Evolutionary conservation across 2,329 filamentous ascomycete genomes (phyloP), one percentile per base, ranked within the genome.

Genomic region (Calonectria honghensis): DNA sequence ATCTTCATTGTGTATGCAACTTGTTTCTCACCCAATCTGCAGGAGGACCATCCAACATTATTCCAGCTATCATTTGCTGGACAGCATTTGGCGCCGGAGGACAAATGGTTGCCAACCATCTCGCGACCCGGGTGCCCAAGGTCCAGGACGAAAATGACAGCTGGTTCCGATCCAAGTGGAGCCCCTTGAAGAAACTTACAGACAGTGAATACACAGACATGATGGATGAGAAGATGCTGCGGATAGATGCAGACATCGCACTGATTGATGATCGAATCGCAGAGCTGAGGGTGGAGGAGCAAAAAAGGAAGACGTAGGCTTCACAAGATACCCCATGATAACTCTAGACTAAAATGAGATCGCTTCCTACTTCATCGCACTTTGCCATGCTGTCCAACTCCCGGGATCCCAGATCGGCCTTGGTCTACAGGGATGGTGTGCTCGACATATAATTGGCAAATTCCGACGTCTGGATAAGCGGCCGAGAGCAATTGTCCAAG

Each of bases 191-290:
- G 79, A 90, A 90, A 16, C 85, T 97, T 32, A 91, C 91, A 0
- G 93, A 97, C 78, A 89, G 93, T 32, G 92, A 97, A 79, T 97
- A 97, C 81, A 90, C 90, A 73, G 85, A 89, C 1, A 92, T 95
- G 85, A 87, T 97, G 80, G 87, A 89, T 37, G 94, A 96, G 82
- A 95, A 93, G 84, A 85, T 95, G 51, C 83, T 96, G 32, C 89
- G 88, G 75, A 86, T 96, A 4, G 93, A 97, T 77, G 94, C 91
- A 1, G 94, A 96, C 75, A 95, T 97, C 83, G 92, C 94, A 0
- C 84, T 97, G 6, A 88, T 96, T 45, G 94, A 97, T 80, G 95
- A 96, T 69, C 92, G 91, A 80, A 94, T 97, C 78, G 89, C 82
- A 1, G 83, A 85, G 57, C 68, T 88, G 27, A 77, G 75, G 59